Evolutionary conservation across 257 asterid genomes (phyloP).

Genomic region (Penstemon eatonii): DNA sequence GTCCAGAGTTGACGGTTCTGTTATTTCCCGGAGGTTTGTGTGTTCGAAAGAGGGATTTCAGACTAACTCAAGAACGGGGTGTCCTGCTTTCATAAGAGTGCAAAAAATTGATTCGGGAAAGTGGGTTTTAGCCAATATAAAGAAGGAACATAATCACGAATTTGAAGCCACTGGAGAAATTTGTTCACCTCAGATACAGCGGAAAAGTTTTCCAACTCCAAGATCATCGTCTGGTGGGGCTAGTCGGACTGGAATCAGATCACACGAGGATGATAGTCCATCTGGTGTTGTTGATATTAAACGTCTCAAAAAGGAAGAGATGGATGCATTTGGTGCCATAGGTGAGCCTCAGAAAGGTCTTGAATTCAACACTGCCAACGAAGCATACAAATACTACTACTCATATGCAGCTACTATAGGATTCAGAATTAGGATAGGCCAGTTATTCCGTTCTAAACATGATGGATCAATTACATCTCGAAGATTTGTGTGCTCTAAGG

Average conservation of each 20-base stretch:
- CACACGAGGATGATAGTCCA: constrained; percentile 74
- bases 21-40: constrained; percentile 81
- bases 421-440: constrained; percentile 85
- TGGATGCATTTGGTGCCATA: constrained; percentile 41
- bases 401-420: constrained; percentile 66
- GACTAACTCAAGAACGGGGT: constrained; percentile 84
- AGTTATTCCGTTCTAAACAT: constrained; percentile 82
- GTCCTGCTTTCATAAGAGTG: constrained; percentile 87
- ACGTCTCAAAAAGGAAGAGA: constrained; percentile 67
- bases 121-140: constrained; percentile 80
- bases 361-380: constrained; percentile 69
- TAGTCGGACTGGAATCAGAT: constrained; percentile 85
- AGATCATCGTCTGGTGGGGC: constrained; percentile 63
- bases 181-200: constrained; percentile 59
- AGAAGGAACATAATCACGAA: constrained; percentile 86
- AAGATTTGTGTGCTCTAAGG: constrained; percentile 95
- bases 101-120: constrained; percentile 84
- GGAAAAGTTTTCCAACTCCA: constrained; percentile 64
- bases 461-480: constrained; percentile 96
- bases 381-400: constrained; percentile 80
- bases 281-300: constrained; percentile 58
- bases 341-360: constrained; percentile 85
- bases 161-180: constrained; percentile 61
- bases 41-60: constrained; percentile 96
- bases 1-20: constrained; percentile 83